Evolutionary conservation across 768 basidiomycete genomes (phyloP), one percentile per base, ranked within the genome.

Genomic region (Tremella fuciformis): DNA sequence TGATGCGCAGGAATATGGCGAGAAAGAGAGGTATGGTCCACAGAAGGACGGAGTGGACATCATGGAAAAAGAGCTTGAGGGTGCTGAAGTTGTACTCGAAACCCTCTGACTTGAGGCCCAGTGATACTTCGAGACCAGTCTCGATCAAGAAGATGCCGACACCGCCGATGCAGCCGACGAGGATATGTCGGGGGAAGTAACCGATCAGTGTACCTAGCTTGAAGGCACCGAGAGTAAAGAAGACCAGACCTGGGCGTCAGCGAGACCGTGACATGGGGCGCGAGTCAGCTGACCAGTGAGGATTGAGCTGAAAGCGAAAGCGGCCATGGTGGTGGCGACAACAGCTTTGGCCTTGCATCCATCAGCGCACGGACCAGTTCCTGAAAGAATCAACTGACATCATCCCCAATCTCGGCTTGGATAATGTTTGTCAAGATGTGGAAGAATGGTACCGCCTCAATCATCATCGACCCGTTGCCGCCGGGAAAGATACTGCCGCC

Each of bases 391-490:
- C 11, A 39, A 16, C 75, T 69, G 55, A 76, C 84, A 40, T 87
- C 78, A 22, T 87, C 84, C 8, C 88, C 88, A 19, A 92, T 84
- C 15, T 87, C 80, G 2, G 77, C 67, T 1, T 87, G 84, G 46
- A 97, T 93, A 29, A 82, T 83, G 34, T 82, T 84, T 4, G 89
- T 89, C 44, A 98, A 81, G 59, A 96, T 88, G 75, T 97, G 94
- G 71, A 93, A 96, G 78, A 99, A 97, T 1, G 94, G 93, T 65
- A 97, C 92, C 11, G 93, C 90, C 78, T 98, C 94, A 61, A 99
- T 97, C 91, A 97, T 96, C 91, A 80, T 80, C 2, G 73, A 76
- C 9, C 78, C 78, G 52, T 77, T 78, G 0, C 75, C 75, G 6
- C 75, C 75, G 0, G 85, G 85, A 75, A 99, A 96, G 21, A 85